These are phyloP conservation scores for Malassezia caprae DNA, from an alignment of 1,284 basidiomycete species.

Conservation along the genomic window DNA sequence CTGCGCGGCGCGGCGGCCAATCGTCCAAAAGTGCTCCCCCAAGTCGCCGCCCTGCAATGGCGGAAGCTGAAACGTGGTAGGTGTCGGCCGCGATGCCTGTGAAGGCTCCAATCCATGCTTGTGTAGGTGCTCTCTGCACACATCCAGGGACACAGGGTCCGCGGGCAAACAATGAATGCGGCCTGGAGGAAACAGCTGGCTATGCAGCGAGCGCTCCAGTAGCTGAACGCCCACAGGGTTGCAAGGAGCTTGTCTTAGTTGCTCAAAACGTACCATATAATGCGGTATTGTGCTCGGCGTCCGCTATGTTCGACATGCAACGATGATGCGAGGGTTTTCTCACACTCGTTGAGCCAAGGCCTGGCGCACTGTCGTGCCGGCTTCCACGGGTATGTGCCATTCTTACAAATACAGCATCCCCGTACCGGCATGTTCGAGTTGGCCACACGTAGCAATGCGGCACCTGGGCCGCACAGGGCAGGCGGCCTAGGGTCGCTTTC, in stretches of 20 bases:
- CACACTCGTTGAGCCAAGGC: not conserved
- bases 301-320: not conserved
- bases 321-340: not conserved
- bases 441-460: not conserved
- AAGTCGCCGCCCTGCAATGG: constrained; percentile 70
- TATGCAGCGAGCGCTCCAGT: constrained; percentile 66
- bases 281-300: not conserved
- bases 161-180: constrained; percentile 57
- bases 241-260: constrained; percentile 48
- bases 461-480: not conserved
- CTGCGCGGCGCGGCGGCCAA: constrained; percentile 64
- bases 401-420: too few relatives aligned
- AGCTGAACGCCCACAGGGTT: constrained; percentile 88
- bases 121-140: constrained; percentile 68
- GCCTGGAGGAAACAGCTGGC: constrained; percentile 64
- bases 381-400: not conserved
- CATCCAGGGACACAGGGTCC: constrained; percentile 58
- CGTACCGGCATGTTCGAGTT: too few relatives aligned
- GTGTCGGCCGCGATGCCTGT: constrained; percentile 67
- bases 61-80: constrained; percentile 72
- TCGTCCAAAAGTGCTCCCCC: constrained; percentile 75
- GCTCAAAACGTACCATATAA: not conserved
- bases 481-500: not conserved
- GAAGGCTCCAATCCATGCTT: constrained; percentile 69
- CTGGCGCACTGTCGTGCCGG: not conserved